Evolutionary conservation across 257 asterid species (phyloP).

Genomic region (Verbascum thapsus): DNA sequence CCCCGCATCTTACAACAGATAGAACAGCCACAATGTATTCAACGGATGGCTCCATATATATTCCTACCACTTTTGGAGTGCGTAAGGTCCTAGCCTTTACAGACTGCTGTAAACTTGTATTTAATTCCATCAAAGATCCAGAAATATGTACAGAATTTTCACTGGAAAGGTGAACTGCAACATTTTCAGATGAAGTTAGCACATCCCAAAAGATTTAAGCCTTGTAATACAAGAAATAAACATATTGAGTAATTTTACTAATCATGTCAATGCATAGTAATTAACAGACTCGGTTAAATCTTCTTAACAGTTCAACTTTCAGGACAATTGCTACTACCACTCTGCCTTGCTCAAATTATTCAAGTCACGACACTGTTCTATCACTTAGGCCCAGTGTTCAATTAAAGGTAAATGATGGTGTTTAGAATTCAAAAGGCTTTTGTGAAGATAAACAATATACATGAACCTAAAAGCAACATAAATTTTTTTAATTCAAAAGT

Average conservation of each 20-base stretch:
- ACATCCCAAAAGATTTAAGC: not conserved
- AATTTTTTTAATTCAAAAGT: not conserved
- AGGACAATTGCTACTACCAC: slow-evolving; percentile 4
- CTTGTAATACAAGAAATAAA: not conserved
- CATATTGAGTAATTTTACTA: not conserved
- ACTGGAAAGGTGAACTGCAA: slow-evolving; percentile 38
- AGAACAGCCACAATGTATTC: slow-evolving; percentile 81
- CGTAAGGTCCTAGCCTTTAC: slow-evolving; percentile 26
- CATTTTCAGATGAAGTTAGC: slow-evolving; percentile 14
- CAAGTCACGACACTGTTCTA: not conserved
- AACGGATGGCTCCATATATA: slow-evolving; percentile 88
- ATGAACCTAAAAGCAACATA: not conserved
- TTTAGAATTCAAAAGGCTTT: not conserved
- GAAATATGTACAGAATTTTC: slow-evolving; percentile 29
- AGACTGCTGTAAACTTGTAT: slow-evolving; percentile 30
- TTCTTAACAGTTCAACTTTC: slow-evolving; percentile 5
- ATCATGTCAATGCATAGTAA: not conserved
- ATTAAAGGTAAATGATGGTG: not conserved
- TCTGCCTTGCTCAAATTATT: slow-evolving; percentile 19
- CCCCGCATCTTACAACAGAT: slow-evolving; percentile 86
- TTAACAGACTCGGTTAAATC: not conserved
- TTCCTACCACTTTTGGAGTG: slow-evolving; percentile 65
- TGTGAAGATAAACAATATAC: not conserved
- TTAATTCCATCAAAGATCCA: slow-evolving; percentile 31
- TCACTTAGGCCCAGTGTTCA: not conserved